Conservation (phyloP, 495 filamentous ascomycete genomes). For the Ascobolus immersus region DNA sequence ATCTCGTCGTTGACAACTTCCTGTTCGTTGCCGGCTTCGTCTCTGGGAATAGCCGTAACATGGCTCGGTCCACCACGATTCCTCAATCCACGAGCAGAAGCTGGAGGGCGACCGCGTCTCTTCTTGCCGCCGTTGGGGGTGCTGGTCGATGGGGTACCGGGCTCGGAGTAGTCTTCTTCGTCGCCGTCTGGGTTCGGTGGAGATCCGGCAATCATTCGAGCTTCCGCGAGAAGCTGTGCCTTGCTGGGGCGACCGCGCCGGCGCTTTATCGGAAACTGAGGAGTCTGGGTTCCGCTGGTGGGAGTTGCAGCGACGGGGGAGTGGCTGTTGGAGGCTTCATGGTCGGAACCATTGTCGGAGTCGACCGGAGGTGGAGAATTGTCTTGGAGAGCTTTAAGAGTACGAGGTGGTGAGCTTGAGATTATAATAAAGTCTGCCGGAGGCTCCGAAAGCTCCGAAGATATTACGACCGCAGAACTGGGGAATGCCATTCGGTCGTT, state of each 20-base stretch:
- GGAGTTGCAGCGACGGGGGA: too few species aligned
- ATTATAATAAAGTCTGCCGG: too few species aligned
- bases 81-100: conserved; percentile 38
- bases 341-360: too few species aligned
- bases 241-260: conserved; percentile 14
- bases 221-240: conserved; percentile 12
- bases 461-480: too few species aligned
- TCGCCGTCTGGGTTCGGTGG: conserved; percentile 9
- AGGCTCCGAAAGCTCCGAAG: too few species aligned
- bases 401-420: too few species aligned
- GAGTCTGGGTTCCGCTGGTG: too few species aligned
- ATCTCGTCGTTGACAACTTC: conserved; percentile 84
- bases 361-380: too few species aligned
- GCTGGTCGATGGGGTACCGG: conserved; percentile 6
- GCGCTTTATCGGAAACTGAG: too few species aligned
- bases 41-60: conserved; percentile 54
- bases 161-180: conserved; percentile 8
- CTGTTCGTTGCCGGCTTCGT: conserved; percentile 84
- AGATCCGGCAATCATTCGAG: conserved; percentile 9
- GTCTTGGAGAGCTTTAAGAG: too few species aligned
- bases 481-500: too few species aligned
- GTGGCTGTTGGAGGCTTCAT: too few species aligned
- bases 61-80: conserved; percentile 49
- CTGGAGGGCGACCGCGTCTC: conserved; percentile 63
- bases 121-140: conserved; percentile 44